These are phyloP conservation scores for Kazachstania sp. DNA, from an alignment of 1,139 yeast genomes.

Conservation along the genomic window DNA sequence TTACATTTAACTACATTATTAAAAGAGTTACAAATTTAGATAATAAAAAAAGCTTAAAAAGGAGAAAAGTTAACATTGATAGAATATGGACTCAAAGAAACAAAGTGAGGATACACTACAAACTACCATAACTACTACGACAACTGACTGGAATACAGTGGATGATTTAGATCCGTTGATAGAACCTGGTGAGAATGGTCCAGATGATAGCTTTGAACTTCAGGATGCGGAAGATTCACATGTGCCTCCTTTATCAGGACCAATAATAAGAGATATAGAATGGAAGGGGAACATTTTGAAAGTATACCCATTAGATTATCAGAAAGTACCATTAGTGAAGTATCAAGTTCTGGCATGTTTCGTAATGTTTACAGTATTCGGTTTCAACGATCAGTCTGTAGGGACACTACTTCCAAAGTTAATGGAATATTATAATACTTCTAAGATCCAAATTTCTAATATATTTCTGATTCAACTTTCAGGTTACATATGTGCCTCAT, in stretches of 20 bases:
- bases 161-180: neutral
- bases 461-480: conserved; percentile 25
- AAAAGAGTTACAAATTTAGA: no score
- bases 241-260: neutral
- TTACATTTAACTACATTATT: no score
- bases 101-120: no score
- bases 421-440: conserved; percentile 19
- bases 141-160: neutral
- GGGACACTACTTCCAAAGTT: conserved; percentile 29
- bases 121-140: neutral
- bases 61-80: no score
- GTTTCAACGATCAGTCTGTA: conserved; percentile 29
- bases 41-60: no score
- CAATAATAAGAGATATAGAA: conserved; percentile 10
- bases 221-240: neutral
- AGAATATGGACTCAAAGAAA: no score
- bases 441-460: conserved; percentile 22
- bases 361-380: conserved; percentile 26
- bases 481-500: conserved; percentile 27
- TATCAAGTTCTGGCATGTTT: conserved; percentile 24
- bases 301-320: conserved; percentile 25
- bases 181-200: neutral
- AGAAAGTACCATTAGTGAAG: conserved; percentile 19
- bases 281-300: conserved; percentile 23
- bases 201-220: neutral